Conservation (phyloP, 345 rosid species). For the Eucalyptus virginea region DNA sequence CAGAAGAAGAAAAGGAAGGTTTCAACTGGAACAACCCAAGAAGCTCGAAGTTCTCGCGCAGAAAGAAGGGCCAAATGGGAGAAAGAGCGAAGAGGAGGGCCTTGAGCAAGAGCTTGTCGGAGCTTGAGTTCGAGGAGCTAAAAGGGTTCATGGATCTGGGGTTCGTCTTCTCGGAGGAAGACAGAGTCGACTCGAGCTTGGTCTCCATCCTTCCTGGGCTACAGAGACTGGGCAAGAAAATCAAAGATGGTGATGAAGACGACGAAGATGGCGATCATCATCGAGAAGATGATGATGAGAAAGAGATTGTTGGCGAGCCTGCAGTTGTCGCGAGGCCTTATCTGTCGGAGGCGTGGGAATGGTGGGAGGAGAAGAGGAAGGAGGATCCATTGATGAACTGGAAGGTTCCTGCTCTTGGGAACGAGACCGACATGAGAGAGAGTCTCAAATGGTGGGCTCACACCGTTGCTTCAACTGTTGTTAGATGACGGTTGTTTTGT, state of each 20-base stretch:
- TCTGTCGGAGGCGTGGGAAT: slow-evolving; percentile 79
- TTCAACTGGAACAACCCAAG: neutral
- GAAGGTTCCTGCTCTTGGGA: slow-evolving; percentile 33
- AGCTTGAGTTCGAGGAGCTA: slow-evolving; percentile 66
- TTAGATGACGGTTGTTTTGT: slow-evolving; percentile 17
- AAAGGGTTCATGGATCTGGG: slow-evolving; percentile 90
- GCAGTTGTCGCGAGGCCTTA: slow-evolving; percentile 44
- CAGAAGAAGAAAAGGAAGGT: neutral
- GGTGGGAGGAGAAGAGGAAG: slow-evolving; percentile 5
- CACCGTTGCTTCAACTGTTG: slow-evolving; percentile 45
- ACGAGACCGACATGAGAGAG: slow-evolving; percentile 52
- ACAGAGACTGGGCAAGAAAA: slow-evolving; percentile 35
- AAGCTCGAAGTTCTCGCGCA: neutral
- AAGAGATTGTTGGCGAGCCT: neutral
- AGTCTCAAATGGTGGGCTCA: slow-evolving; percentile 69
- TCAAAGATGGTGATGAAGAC: slow-evolving; percentile 7
- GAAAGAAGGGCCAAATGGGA: neutral
- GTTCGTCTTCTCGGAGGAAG: slow-evolving; percentile 74
- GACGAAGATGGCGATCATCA: neutral
- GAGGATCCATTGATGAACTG: slow-evolving; percentile 36
- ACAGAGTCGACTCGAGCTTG: slow-evolving; percentile 43
- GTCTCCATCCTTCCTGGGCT: slow-evolving; percentile 66
- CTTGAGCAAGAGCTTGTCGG: slow-evolving; percentile 45
- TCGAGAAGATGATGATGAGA: neutral
- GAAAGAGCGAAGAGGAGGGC: slow-evolving; percentile 10